Evolutionary conservation across 805 yeast species (phyloP), one percentile per base, ranked within the genome.

Genomic region (Barnettozyma pratensis): DNA sequence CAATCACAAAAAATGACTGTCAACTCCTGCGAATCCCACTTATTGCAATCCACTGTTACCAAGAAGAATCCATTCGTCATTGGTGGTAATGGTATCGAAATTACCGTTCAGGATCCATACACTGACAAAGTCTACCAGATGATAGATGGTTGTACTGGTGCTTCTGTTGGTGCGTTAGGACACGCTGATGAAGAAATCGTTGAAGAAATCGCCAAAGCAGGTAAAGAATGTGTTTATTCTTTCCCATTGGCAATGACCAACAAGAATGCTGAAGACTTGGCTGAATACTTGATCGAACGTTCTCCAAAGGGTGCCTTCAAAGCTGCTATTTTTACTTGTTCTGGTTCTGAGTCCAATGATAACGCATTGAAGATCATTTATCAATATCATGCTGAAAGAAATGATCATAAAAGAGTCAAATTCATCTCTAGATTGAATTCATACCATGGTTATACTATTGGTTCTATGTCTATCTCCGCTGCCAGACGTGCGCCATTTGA

Each of bases 301-400:
- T 69, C 74, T 25, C 72, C 72, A 6, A 26, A 41, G 29, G 69
- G 66, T 9, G 68, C 72, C 7, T 70, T 71, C 54, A 62, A 62
- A 30, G 59, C 66, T 39, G 74, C 71, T 5, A 54, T 66, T 35
- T 69, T 67, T 58, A 70, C 75, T 48, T 77, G 80, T 49, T 74
- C 81, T 2, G 87, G 87, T 10, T 68, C 83, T 26, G 85, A 79
- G 62, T 78, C 83, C 27, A 80, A 77, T 56, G 85, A 79, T 57
- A 80, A 79, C 28, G 81, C 82, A 5, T 54, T 79, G 57, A 79
- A 79, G 62, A 73, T 80, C 51, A 76, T 76, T 27, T 64, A 64
- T 49, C 74, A 72, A 54, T 72, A 70, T 51, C 67, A 60, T 46
- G 54, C 65, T 31, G 73, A 69, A 50, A 63, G 53, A 12, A 73